A percentile compares a stretch with the other conserved stretches of the same genome.
These are phyloP conservation scores for Claviceps paspali DNA, from an alignment of 2,329 filamentous ascomycete genomes.

Conservation along the genomic window DNA sequence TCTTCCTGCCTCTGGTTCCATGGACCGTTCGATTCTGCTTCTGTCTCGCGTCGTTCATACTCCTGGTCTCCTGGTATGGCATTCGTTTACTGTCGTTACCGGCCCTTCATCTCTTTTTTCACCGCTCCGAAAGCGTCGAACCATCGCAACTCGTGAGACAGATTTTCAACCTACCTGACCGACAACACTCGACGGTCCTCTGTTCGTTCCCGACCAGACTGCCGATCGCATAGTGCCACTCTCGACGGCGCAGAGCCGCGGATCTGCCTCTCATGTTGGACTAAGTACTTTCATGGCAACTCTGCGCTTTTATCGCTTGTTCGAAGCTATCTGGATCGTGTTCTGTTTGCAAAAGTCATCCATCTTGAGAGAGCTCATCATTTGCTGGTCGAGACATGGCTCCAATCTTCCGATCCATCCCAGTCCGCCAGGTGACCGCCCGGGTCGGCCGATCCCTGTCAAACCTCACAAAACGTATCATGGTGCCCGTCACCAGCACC, in stretches of 20 bases:
- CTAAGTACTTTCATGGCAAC: background rate
- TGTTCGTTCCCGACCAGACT: no score
- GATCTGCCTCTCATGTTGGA: conserved; percentile 1
- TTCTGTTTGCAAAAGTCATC: no score
- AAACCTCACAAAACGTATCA: conserved; percentile 37
- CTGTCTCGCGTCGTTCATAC: no score
- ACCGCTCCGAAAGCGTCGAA: no score
- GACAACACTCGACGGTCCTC: no score
- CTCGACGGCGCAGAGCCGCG: background rate
- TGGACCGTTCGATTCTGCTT: no score
- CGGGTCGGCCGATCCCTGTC: conserved; percentile 20
- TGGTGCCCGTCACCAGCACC: conserved; percentile 42
- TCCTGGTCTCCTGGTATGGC: no score
- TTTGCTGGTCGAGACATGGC: conserved; percentile 25
- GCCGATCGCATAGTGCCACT: background rate
- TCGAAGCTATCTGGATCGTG: no score
- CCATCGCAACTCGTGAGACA: background rate
- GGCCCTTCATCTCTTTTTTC: no score
- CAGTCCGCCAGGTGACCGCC: conserved; percentile 16
- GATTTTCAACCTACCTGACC: no score
- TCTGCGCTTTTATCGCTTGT: conserved; percentile 4
- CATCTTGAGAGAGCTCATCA: background rate
- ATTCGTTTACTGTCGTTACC: no score
- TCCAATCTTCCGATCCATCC: conserved; percentile 16
- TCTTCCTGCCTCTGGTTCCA: no score